A percentile compares a stretch with the other conserved stretches of the same genome.
Conservation (phyloP, 73 alveolate genomes). For the Paramecium sonneborni region DNA sequence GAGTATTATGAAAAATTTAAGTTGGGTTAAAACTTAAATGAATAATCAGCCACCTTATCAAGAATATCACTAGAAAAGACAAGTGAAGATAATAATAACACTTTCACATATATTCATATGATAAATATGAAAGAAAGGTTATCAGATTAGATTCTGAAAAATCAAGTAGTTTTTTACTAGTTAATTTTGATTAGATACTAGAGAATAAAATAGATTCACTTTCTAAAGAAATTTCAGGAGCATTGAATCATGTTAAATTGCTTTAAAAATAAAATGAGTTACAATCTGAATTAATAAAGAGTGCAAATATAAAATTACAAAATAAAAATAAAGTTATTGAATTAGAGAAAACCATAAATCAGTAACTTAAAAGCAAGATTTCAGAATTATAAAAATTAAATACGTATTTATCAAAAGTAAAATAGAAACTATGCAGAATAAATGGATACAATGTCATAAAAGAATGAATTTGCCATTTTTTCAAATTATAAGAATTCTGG, state of each 20-base stretch:
- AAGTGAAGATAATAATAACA: conserved; percentile 17
- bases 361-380: neutral
- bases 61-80: conserved; percentile 24
- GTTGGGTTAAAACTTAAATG: neutral
- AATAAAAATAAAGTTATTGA: neutral
- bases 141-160: neutral
- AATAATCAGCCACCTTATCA: neutral
- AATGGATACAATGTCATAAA: neutral
- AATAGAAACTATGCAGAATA: neutral
- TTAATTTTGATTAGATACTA: neutral
- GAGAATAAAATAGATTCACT: neutral
- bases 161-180: neutral
- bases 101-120: neutral
- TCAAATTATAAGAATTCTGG: neutral
- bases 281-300: neutral
- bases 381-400: neutral
- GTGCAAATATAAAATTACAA: neutral
- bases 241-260: neutral
- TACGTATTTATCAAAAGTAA: neutral
- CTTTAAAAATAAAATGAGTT: neutral
- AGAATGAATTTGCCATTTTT: neutral
- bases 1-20: conserved; percentile 19
- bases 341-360: neutral
- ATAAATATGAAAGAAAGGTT: neutral
- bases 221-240: neutral